Evolutionary conservation across 495 filamentous ascomycete genomes (phyloP), one percentile per base, ranked within the genome.

Genomic region (Hypoxylon perforatum): DNA sequence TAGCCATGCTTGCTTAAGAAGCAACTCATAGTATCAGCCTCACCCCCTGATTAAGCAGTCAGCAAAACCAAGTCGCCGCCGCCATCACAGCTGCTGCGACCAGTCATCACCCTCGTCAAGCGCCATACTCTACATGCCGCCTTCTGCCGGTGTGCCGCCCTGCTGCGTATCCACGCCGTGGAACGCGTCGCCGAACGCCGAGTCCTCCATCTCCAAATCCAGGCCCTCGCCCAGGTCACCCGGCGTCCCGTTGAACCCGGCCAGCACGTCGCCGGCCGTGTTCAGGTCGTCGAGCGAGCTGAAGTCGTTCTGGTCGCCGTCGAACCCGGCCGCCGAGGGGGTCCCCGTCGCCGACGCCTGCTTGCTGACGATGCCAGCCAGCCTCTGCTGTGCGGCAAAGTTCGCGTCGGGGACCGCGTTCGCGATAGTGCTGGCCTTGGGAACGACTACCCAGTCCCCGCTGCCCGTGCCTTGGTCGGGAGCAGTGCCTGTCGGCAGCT

Each of bases 371-470:
- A 51, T 35, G 10, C 51, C 64, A 47, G 52, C 15, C 48, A 61
- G 12, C 25, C 61, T 75, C 7, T 66, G 45, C 15, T 63, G 51
- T n/a, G 63, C 48, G 14, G 61, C 21, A 3, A 58, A 38, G 23
- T 72, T 56, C 38, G 69, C 33, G 23, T 80, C 63, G 25, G 71
- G 73, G 21, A 75, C 73, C 4, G 73, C 66, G 25, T 28, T 28
- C 22, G 71, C 71, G 25, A 75, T 74, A 7, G 73, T 65, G 30
- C 77, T 81, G 18, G 77, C 78, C 54, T 82, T 81, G 36, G 82
- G 81, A n/a, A 85, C 79, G 10, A 86, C 79, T 7, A 86, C 81
- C 84, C 84, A 86, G 48, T 86, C 84, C 22, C 80, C 82, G 15
- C 73, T 79, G 23, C 77, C 79, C 3, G 79, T 78, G 6, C 74